Evolutionary conservation across 306 rosid species (phyloP), one percentile per base, ranked within the genome.

Genomic region (Trichosanthes truncata): DNA sequence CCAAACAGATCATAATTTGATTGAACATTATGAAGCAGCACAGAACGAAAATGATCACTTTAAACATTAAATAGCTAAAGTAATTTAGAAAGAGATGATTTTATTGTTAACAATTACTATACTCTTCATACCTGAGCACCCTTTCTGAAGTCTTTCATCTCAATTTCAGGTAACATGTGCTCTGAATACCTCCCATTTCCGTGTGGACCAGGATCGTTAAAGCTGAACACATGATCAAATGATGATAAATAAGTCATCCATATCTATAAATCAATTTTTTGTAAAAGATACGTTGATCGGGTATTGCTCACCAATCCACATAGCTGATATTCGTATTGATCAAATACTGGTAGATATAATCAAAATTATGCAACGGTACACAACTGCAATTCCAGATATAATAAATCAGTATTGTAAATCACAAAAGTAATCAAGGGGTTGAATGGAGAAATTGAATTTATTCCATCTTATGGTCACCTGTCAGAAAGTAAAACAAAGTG

Each of bases 131-230:
- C 99, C 99, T 96, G 99, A 61, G 98, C 99, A 79, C 97, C 99
- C 97, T 96, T 93, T 83, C 99, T 89, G 78, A 96, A 96, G 84
- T 96, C 91, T 81, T 91, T 91, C 90, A 80, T 87, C 84, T 88
- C 96, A 85, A 96, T 85, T 93, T 96, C 99, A 25, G 97, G 99
- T 82, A 87, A 82, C 99, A 96, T 96, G 88, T 84, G 98, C 60
- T 93, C 97, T 69, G 97, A 90, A 84, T 90, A 96, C 87, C 97
- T 90, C 71, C 98, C 99, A 79, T 91, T 93, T 78, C 98, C 99
- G 78, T 93, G 96, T 4, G 99, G 99, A 84, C 98, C 97, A 25
- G 99, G 99, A 87, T 96, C 99, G 85, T 96, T 83, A 82, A 93
- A 96, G 85, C 99, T 96, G 86, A 84, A 52, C 26, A 78, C 25